Evolutionary conservation across 1,284 basidiomycete genomes (phyloP), one percentile per base, ranked within the genome.

Genomic region (Quambalaria eucalypti): DNA sequence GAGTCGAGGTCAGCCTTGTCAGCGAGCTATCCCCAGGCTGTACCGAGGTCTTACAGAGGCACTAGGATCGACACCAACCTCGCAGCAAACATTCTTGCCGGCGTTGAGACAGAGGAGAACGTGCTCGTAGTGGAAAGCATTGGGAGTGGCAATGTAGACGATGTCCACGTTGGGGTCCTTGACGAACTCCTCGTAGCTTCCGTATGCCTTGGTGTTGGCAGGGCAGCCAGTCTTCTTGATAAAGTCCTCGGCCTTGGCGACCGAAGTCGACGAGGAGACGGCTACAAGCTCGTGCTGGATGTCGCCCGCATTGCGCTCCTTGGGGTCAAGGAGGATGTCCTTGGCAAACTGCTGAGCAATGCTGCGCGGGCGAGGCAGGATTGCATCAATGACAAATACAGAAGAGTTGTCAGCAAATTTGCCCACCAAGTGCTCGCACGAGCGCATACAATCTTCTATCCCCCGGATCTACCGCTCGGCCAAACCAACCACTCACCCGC

Each of bases 71-170:
- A n/a, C 51, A 47, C 49, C 38, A 36, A 58, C 58, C 38, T 71
- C 69, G 30, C 68, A 69, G 33, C 56, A 82, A 21, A 93, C 86
- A 74, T 90, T 82, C 76, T 92, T 95, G 50, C 84, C 85, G 1
- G 85, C 86, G 54, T 83, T 81, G 58, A 92, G 82, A 7, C 87
- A 86, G 50, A 83, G 84, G 61, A 86, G 79, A 1, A 87, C 83
- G 66, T 89, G 88, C 56, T 80, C 78, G 73, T 89, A 89, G 78
- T 95, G 90, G 59, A 81, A 80, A 0, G 87, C 87, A 73, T 93
- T 88, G 4, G 90, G 90, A 1, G 90, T 91, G 23, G 87, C 87
- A 83, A 71, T 25, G 56, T 81, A 58, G 33, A 61, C 48, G 39
- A 62, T 77, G 48, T 79, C 64, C 61, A 81, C 58, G 40, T 86